Percentiles rank a stretch among this genome's conserved stretches.
These are phyloP conservation scores for Crithidia sp. DNA, from an alignment of 208 protist genomes.

Conservation along the genomic window DNA sequence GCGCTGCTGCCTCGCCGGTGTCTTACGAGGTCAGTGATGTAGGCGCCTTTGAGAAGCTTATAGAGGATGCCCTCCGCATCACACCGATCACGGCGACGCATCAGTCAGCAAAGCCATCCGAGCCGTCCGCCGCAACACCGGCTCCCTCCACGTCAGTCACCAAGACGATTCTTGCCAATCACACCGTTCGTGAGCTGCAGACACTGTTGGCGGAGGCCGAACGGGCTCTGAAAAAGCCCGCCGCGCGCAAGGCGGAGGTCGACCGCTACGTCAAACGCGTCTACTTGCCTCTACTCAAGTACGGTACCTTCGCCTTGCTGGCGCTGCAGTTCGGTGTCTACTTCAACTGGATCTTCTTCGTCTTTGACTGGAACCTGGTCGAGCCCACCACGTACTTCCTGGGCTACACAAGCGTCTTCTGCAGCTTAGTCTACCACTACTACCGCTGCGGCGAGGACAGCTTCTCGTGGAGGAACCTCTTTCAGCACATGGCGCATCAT, in stretches of 20 bases:
- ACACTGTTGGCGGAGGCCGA: constrained; percentile 33
- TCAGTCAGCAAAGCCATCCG: neutral
- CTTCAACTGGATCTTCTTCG: constrained; percentile 87
- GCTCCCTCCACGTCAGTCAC: neutral
- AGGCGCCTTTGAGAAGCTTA: constrained; percentile 29
- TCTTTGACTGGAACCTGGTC: constrained; percentile 90
- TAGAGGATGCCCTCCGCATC: constrained; percentile 22
- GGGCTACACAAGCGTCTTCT: constrained; percentile 66
- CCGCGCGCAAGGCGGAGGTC: constrained; percentile 33
- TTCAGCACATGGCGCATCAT: constrained; percentile 37
- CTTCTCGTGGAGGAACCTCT: constrained; percentile 65
- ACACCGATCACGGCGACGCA: constrained; percentile 3
- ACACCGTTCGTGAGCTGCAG: constrained; percentile 44
- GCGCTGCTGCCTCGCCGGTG: neutral
- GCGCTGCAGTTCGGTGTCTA: constrained; percentile 66
- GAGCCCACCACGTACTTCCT: constrained; percentile 90
- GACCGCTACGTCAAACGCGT: constrained; percentile 44
- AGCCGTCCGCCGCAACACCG: neutral
- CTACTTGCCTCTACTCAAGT: constrained; percentile 59
- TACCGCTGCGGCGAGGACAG: constrained; percentile 46
- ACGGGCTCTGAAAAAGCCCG: constrained; percentile 19
- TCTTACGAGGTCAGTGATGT: constrained; percentile 32
- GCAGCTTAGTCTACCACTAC: constrained; percentile 75
- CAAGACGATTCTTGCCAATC: constrained; percentile 24
- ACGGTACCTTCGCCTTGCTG: constrained; percentile 50